Percentiles rank a stretch among this genome's conserved stretches.
phyloP scores from a whole-genome alignment of 75 land plant species.

The Chamaecyparis obtusa region DNA sequence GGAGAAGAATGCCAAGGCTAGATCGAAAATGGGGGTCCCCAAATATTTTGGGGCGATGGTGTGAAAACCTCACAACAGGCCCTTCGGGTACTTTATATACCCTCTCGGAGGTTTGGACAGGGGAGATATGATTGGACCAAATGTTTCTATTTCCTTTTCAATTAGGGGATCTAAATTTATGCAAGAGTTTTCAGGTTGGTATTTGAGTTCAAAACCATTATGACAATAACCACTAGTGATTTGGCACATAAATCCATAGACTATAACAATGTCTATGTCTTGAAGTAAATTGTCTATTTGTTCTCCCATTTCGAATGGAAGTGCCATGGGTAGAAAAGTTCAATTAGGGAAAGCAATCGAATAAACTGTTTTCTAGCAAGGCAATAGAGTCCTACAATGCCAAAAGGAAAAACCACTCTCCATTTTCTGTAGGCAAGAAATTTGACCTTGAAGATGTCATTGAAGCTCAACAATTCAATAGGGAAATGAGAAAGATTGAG shows the following conservation, averaged over 20 bases:
- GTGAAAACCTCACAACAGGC: too few relatives aligned
- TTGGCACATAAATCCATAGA: background rate
- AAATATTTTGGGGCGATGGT: too few relatives aligned
- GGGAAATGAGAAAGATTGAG: conserved; percentile 83
- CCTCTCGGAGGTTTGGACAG: too few relatives aligned
- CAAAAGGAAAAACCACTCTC: conserved; percentile 7
- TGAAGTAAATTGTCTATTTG: background rate
- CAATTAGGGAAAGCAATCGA: background rate
- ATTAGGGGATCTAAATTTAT: background rate
- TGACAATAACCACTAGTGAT: background rate
- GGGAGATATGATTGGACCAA: too few relatives aligned
- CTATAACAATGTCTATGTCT: background rate
- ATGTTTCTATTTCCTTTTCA: background rate
- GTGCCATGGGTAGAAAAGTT: background rate
- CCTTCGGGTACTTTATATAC: too few relatives aligned
- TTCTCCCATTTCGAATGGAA: background rate
- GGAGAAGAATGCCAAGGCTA: too few relatives aligned
- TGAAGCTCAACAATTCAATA: conserved; percentile 94
- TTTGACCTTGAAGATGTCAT: conserved; percentile 84
- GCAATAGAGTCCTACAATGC: conserved; percentile 8
- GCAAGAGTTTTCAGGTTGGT: background rate
- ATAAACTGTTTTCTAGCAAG: background rate
- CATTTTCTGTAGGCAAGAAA: conserved; percentile 30
- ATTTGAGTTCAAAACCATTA: background rate
- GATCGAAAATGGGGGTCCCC: too few relatives aligned